Evolutionary conservation across 1,139 yeast species (phyloP), one percentile per base, ranked within the genome.

Genomic region (Pichia sp.): DNA sequence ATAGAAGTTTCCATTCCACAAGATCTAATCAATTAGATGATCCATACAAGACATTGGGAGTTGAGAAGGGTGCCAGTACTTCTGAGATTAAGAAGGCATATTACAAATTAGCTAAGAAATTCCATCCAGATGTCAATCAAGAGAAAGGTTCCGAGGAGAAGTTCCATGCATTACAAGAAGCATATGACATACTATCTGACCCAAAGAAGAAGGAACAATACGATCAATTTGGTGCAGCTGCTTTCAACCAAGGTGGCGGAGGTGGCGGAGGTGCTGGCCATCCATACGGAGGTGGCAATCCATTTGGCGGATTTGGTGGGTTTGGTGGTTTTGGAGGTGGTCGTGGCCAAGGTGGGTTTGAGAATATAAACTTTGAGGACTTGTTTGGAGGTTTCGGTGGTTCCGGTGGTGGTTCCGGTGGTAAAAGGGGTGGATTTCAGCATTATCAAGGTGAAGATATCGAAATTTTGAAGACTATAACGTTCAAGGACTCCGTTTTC

Each of bases 51-150:
- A 74, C 77, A 0, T 66, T 91, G 34, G 97, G 97, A 6, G 85
- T 91, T 25, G 74, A 72, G 26, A 74, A 72, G 46, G 58, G 58
- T 36, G 93, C 98, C 0, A 72, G 80, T 17, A 67, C 80, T n/a
- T 72, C 83, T 24, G 94, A 87, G 24, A 88, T 91, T 61, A 91
- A 91, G 60, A 87, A 86, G 62, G 94, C 96, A 6, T 91, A 91
- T 63, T 87, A 87, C 57, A 83, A 86, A 53, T 66, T 91, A 46
- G 98, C 96, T 17, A 93, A 93, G 59, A 77, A 91, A 59, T 85
- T 68, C 60, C 99, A 91, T 60, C 99, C 99, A 1, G 99, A 91
- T 64, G 85, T 91, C 35, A 91, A 91, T 61, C 91, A 91, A 60
- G 96, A 84, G 48, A 72, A 76, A 27, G 93, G 74, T 22, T 94